These are phyloP conservation scores for Cordyceps farinosa DNA, from an alignment of 2,329 filamentous ascomycete genomes.

Conservation along the genomic window DNA sequence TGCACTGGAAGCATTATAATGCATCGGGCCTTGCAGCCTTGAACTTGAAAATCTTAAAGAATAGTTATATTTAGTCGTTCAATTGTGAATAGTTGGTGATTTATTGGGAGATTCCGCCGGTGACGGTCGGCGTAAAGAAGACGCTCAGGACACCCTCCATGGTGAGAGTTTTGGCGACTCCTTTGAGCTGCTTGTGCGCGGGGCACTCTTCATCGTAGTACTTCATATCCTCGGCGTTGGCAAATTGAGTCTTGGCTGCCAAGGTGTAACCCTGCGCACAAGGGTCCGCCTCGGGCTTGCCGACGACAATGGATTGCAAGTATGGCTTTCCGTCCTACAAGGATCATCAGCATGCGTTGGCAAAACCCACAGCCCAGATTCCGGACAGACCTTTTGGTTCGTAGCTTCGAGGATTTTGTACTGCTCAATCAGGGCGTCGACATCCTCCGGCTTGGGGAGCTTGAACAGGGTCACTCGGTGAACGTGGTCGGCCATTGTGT, in stretches of 20 bases:
- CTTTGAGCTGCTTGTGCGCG: conserved; percentile 43
- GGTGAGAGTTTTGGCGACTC: conserved; percentile 30
- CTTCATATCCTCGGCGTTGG: conserved; percentile 62
- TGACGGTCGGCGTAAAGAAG: conserved; percentile 36
- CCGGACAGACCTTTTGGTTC: conserved; percentile 41
- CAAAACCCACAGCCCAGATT: too few species aligned
- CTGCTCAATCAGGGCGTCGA: conserved; percentile 41
- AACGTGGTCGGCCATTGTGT: conserved; percentile 38
- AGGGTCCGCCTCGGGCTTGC: conserved; percentile 51
- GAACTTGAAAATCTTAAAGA: not conserved
- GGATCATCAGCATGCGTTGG: not conserved
- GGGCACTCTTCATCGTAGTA: conserved; percentile 60
- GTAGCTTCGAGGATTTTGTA: conserved; percentile 40
- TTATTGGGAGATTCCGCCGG: conserved; percentile 22
- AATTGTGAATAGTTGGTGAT: not conserved
- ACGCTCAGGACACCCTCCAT: conserved; percentile 39
- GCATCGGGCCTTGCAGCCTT: not conserved
- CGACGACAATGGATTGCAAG: conserved; percentile 56
- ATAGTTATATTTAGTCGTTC: not conserved
- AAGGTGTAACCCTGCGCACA: conserved; percentile 65
- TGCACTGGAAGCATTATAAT: not conserved
- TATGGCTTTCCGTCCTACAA: conserved; percentile 68
- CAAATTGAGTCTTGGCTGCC: conserved; percentile 60
- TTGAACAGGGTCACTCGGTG: conserved; percentile 54
- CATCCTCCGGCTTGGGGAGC: conserved; percentile 42